Conservation (phyloP, 106 monocot genomes). For the Chionographis japonica region DNA sequence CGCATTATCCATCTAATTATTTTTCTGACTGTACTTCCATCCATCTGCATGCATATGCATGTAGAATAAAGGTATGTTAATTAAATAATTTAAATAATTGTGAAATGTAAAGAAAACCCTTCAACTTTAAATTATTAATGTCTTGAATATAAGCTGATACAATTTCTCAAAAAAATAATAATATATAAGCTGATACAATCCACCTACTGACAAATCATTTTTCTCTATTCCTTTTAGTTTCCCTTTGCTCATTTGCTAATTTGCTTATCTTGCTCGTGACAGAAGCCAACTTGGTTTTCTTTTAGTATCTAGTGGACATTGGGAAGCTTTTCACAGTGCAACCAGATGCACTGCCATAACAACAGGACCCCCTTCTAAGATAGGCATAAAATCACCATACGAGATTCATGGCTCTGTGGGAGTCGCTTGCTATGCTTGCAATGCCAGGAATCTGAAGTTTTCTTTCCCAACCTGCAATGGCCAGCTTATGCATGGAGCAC, state of each 20-base stretch:
- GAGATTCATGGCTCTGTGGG: constrained; percentile 54
- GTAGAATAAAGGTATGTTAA: too few species aligned
- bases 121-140: too few species aligned
- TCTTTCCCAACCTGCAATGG: constrained; percentile 71
- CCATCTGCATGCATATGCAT: too few species aligned
- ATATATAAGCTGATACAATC: too few species aligned
- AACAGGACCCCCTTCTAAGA: constrained; percentile 1
- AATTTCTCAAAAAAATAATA: too few species aligned
- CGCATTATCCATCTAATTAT: too few species aligned
- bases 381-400: constrained; percentile 35
- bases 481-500: constrained; percentile 22
- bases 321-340: constrained; percentile 67
- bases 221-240: background rate
- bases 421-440: constrained; percentile 67
- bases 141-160: too few species aligned
- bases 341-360: constrained; percentile 33
- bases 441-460: constrained; percentile 32
- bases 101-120: too few species aligned
- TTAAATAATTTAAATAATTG: too few species aligned
- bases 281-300: constrained; percentile 80
- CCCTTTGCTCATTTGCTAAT: background rate
- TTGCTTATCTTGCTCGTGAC: constrained; percentile 11
- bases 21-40: too few species aligned
- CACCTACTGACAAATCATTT: too few species aligned
- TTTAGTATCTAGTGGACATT: constrained; percentile 51